Evolutionary conservation across 129 eudicot species (phyloP).

Genomic region (Rutidosis leptorrhynchoides): DNA sequence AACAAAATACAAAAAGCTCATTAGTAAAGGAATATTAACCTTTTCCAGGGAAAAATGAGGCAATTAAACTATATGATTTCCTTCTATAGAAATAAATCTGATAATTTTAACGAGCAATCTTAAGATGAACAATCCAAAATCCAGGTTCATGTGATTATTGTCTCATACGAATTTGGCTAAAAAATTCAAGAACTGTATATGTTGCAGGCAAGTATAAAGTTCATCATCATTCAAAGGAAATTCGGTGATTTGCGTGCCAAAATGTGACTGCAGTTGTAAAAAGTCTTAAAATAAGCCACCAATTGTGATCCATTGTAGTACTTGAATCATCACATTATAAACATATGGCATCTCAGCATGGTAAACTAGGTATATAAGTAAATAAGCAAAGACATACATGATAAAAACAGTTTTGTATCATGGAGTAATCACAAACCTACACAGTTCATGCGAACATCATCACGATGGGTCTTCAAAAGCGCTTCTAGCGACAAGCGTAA

Average conservation of each 20-base stretch:
- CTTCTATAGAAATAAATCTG: too few species aligned
- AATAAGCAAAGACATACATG: slow-evolving; percentile 6
- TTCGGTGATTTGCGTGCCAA: slow-evolving; percentile 5
- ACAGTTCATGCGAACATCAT: slow-evolving; percentile 90
- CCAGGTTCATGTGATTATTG: neutral
- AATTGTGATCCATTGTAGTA: slow-evolving; percentile 4
- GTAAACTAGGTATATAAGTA: slow-evolving; percentile 3
- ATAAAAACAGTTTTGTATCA: slow-evolving; percentile 12
- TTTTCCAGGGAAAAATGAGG: too few species aligned
- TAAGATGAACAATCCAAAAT: neutral
- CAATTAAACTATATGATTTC: too few species aligned
- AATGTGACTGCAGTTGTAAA: slow-evolving; percentile 1
- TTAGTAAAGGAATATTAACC: slow-evolving; percentile 1
- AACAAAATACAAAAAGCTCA: too few species aligned
- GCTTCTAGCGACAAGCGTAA: slow-evolving; percentile 63
- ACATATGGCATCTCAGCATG: slow-evolving; percentile 11
- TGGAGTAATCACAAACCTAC: slow-evolving; percentile 54
- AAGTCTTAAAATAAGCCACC: neutral
- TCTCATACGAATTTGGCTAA: slow-evolving; percentile 5
- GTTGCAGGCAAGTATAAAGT: slow-evolving; percentile 3
- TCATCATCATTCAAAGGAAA: slow-evolving; percentile 12
- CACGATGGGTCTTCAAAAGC: slow-evolving; percentile 82
- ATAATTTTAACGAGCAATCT: slow-evolving; percentile 5
- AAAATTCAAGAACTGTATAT: slow-evolving; percentile 1
- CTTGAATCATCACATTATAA: slow-evolving; percentile 11